A percentile compares a stretch with the other conserved stretches of the same genome.
Conservation (phyloP, 2,329 filamentous ascomycete species). For the Colletotrichum sp. region DNA sequence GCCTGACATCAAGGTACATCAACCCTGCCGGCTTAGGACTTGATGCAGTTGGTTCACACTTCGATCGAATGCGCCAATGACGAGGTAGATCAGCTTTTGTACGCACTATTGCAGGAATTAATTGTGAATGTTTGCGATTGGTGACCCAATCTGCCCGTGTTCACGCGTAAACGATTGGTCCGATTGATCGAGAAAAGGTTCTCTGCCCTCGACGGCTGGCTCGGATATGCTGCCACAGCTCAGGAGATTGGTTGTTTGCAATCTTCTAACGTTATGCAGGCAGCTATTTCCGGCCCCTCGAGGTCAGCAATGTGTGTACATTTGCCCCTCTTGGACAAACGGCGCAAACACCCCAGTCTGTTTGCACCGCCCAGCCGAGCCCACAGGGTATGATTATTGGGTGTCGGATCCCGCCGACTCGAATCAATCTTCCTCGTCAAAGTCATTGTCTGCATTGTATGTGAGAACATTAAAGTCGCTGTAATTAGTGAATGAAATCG, state of each 20-base stretch:
- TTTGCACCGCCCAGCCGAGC: not conserved
- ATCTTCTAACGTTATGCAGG: not conserved
- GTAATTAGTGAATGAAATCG: not conserved
- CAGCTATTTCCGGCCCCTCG: not conserved
- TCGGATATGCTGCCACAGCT: not conserved
- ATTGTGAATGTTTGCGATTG: not conserved
- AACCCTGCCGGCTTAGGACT: fast-evolving
- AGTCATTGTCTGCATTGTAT: not conserved
- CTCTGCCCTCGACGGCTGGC: not conserved
- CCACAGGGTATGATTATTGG: not conserved
- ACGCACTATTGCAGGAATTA: not conserved
- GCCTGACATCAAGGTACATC: not conserved
- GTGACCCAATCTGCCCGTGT: not conserved
- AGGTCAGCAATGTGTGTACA: not conserved
- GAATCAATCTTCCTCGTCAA: not conserved
- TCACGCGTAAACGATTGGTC: not conserved
- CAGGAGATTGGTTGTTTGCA: not conserved
- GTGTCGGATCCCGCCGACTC: not conserved
- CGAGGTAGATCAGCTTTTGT: not conserved
- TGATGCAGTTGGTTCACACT: not conserved
- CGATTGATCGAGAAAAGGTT: not conserved
- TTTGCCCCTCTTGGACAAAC: not conserved
- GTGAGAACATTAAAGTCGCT: not conserved
- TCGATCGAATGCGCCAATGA: not conserved
- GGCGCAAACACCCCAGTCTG: not conserved